Conservation (phyloP, 2,329 filamentous ascomycete genomes). For the Fonsecaea nubica region DNA sequence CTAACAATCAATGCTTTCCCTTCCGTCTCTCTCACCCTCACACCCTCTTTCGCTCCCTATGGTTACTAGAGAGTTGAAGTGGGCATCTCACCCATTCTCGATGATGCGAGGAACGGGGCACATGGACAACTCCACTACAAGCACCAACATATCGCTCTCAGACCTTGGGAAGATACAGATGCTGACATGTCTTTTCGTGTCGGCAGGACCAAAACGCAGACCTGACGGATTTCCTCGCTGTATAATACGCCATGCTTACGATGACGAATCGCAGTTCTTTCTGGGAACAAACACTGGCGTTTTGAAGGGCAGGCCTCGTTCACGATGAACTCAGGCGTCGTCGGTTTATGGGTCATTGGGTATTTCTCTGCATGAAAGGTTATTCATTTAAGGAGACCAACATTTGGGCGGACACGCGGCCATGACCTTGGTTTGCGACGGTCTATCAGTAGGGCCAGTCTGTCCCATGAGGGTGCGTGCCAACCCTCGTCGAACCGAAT, state of each 20-base stretch:
- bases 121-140: background rate
- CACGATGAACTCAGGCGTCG: background rate
- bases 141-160: background rate
- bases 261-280: background rate
- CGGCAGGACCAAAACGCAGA: constrained; percentile 16
- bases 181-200: constrained; percentile 11
- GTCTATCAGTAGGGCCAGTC: background rate
- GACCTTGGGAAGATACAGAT: background rate
- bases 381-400: background rate
- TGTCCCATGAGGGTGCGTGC: background rate
- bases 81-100: background rate
- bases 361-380: background rate
- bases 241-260: constrained; percentile 7
- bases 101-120: background rate
- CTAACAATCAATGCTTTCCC: too few species aligned
- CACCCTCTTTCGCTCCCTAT: too few species aligned
- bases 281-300: background rate
- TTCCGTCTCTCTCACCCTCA: too few species aligned
- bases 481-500: background rate
- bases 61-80: too few species aligned
- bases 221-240: constrained; percentile 15
- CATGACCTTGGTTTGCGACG: background rate
- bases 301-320: background rate
- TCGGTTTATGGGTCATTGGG: background rate
- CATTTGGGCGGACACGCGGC: background rate